Conservation (phyloP, 2,329 filamentous ascomycete genomes). For the Cladosporium colombiae region DNA sequence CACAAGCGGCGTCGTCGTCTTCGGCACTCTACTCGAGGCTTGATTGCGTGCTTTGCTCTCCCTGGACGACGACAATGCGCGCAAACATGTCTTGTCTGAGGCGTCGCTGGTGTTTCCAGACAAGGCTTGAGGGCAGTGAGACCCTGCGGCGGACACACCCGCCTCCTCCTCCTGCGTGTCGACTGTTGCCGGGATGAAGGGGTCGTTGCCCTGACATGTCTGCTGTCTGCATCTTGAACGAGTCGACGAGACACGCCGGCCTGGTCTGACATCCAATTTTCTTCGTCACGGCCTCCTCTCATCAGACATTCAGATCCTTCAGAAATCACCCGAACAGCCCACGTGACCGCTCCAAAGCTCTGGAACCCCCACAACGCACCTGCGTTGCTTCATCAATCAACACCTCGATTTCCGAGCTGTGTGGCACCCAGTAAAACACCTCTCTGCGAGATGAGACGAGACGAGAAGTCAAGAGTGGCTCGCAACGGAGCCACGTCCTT, state of each 20-base stretch:
- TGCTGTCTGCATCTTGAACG: not conserved
- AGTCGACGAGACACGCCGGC: conserved; percentile 3
- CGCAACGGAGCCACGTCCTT: not conserved
- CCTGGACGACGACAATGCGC: not conserved
- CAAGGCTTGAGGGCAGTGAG: conserved; percentile 4
- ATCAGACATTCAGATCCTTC: not conserved
- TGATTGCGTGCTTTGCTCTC: not conserved
- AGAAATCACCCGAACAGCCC: not conserved
- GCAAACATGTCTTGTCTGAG: conserved; percentile 4
- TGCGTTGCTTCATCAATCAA: not conserved
- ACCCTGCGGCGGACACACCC: conserved; percentile 1
- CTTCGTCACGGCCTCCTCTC: not conserved
- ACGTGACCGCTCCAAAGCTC: not conserved
- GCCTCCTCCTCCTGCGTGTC: not conserved
- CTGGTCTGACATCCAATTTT: not conserved
- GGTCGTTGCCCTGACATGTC: conserved; percentile 1
- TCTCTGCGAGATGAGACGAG: not conserved
- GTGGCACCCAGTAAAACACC: conserved; percentile 2
- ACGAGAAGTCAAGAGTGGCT: not conserved
- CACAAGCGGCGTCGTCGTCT: not conserved
- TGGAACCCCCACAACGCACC: conserved; percentile 1
- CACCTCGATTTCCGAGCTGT: not conserved
- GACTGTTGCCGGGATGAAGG: conserved; percentile 4
- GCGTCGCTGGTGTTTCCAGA: conserved; percentile 12
- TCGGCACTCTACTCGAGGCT: conserved; percentile 7